A percentile compares a stretch with the other conserved stretches of the same genome.
phyloP scores from a whole-genome alignment of 345 rosid species.

The Murraya paniculata region DNA sequence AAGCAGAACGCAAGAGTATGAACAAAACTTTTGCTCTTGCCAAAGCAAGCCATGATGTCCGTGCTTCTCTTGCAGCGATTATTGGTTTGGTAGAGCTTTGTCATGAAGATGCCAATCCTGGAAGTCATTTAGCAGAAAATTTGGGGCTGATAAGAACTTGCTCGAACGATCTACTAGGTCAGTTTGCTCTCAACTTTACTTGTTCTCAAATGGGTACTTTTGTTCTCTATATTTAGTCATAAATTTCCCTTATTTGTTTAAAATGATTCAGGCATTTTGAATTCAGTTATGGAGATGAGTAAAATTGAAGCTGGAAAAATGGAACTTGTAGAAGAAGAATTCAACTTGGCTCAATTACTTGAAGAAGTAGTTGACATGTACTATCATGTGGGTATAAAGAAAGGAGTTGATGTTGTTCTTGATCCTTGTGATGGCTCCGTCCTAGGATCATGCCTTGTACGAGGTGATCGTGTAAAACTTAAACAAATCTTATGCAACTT shows the following conservation, averaged over 20 bases:
- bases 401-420: constrained; percentile 31
- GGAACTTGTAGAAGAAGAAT: constrained; percentile 27
- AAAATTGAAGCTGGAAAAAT: constrained; percentile 38
- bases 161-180: constrained; percentile 28
- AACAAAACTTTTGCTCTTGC: constrained; percentile 35
- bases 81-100: constrained; percentile 23
- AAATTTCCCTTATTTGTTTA: not conserved
- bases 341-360: constrained; percentile 30
- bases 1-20: constrained; percentile 50
- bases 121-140: constrained; percentile 16
- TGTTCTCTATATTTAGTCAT: not conserved
- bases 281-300: constrained; percentile 34
- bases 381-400: constrained; percentile 28
- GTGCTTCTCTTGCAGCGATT: constrained; percentile 18
- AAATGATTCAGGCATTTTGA: constrained; percentile 27
- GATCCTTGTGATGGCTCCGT: constrained; percentile 36
- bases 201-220: not conserved
- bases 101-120: constrained; percentile 16
- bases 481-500: constrained; percentile 38
- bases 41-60: constrained; percentile 33
- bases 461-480: constrained; percentile 28
- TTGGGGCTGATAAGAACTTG: constrained; percentile 19
- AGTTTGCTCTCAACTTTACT: not conserved
- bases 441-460: constrained; percentile 21
- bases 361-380: constrained; percentile 35